Evolutionary conservation across 805 yeast genomes (phyloP).

Genomic region (Starmerella scarabaei): DNA sequence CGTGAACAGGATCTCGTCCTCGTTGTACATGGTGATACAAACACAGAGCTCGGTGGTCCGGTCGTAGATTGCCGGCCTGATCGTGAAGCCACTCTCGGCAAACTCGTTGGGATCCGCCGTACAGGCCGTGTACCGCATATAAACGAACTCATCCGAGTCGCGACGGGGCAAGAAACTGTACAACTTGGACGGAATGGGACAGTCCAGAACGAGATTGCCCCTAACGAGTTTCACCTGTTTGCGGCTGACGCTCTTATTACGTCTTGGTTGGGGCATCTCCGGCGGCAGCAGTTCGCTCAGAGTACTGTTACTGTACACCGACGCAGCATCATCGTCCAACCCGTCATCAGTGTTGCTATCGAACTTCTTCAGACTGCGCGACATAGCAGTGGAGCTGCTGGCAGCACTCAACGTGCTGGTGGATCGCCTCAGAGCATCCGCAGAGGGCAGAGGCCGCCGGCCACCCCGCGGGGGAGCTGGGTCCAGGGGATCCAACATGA

Average conservation of each 20-base stretch:
- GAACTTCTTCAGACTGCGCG: conserved; percentile 2
- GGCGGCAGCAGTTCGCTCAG: conserved; percentile 16
- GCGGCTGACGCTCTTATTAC: conserved; percentile 54
- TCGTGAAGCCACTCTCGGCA: conserved; percentile 62
- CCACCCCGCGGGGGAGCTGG: no score
- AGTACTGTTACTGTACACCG: conserved; percentile 2
- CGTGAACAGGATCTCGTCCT: conserved; percentile 77
- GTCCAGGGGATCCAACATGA: neutral
- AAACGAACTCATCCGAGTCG: conserved; percentile 83
- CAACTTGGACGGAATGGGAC: conserved; percentile 85
- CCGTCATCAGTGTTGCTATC: conserved; percentile 4
- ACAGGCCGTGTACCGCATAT: conserved; percentile 95
- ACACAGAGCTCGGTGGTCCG: conserved; percentile 86
- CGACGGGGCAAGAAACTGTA: conserved; percentile 73
- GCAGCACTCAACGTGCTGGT: conserved; percentile 8
- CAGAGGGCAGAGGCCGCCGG: conserved; percentile 10
- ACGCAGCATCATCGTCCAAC: conserved; percentile 9
- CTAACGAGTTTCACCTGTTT: conserved; percentile 64
- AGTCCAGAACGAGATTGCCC: conserved; percentile 80
- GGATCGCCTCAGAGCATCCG: conserved; percentile 10
- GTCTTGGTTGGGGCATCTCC: conserved; percentile 35
- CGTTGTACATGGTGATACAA: conserved; percentile 96
- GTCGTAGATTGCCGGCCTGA: conserved; percentile 60
- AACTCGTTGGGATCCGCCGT: conserved; percentile 87
- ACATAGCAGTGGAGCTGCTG: conserved; percentile 11